These are phyloP conservation scores for Vanrija humicola DNA, from an alignment of 1,284 basidiomycete species.

Conservation along the genomic window DNA sequence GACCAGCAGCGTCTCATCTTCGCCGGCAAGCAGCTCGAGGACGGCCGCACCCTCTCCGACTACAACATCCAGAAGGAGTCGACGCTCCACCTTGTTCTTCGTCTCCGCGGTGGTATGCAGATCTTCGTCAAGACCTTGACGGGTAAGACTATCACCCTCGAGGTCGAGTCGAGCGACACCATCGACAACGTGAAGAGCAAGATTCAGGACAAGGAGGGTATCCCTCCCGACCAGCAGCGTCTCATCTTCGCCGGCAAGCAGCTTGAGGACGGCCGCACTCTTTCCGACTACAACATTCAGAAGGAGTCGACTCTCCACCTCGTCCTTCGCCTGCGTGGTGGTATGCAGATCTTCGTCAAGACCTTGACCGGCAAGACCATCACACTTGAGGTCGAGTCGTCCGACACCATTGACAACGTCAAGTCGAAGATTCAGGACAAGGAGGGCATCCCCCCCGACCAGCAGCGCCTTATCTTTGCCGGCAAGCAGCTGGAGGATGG, in stretches of 20 bases:
- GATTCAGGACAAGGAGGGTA: constrained; percentile 63
- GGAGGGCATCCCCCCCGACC: constrained; percentile 80
- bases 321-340: constrained; percentile 48
- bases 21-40: constrained; percentile 96
- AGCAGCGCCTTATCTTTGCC: constrained; percentile 89
- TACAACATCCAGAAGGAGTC: constrained; percentile 95
- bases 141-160: constrained; percentile 58
- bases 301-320: constrained; percentile 51
- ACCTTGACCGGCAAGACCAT: constrained; percentile 95
- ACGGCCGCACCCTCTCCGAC: constrained; percentile 82
- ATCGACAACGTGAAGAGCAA: constrained; percentile 60
- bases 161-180: constrained; percentile 58
- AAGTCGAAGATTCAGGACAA: constrained; percentile 59
- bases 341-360: constrained; percentile 57
- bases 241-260: constrained; percentile 94
- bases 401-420: constrained; percentile 61
- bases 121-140: constrained; percentile 66
- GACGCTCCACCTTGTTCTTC: constrained; percentile 91
- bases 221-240: constrained; percentile 89
- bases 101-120: constrained; percentile 72
- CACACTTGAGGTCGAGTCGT: constrained; percentile 54
- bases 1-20: constrained; percentile 98
- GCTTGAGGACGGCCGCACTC: constrained; percentile 91
- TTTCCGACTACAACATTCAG: constrained; percentile 74
- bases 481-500: constrained; percentile 97